Evolutionary conservation across 2,329 filamentous ascomycete genomes (phyloP).

Genomic region (Talaromyces atroroseus): DNA sequence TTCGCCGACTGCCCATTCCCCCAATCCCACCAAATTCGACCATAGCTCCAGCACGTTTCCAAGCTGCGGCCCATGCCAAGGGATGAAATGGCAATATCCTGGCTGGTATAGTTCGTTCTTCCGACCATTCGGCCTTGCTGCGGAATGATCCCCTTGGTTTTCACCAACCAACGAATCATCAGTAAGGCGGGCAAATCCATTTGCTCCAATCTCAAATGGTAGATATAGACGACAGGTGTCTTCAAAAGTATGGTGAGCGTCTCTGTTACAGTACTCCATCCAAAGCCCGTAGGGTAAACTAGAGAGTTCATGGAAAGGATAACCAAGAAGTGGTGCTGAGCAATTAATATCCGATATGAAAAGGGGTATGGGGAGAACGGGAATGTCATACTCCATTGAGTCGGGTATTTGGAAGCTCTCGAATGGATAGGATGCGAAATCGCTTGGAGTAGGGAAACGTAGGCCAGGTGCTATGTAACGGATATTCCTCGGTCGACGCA

Average conservation of each 20-base stretch:
- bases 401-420: slow-evolving; percentile 1
- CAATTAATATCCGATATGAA: not conserved
- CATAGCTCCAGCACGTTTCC: slow-evolving; percentile 24
- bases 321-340: not conserved
- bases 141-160: slow-evolving; percentile 1
- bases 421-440: slow-evolving; percentile 1
- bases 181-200: slow-evolving; percentile 2
- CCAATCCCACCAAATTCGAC: slow-evolving; percentile 21
- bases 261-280: slow-evolving; percentile 4
- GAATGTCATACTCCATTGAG: slow-evolving; percentile 1
- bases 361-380: not conserved
- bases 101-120: slow-evolving; percentile 1
- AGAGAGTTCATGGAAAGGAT: slow-evolving; percentile 2
- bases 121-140: not conserved
- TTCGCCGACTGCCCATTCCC: slow-evolving; percentile 22
- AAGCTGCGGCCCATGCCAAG: slow-evolving; percentile 13
- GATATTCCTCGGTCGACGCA: slow-evolving; percentile 3
- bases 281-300: not conserved
- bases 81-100: slow-evolving; percentile 5
- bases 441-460: slow-evolving; percentile 1
- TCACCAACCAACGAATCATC: not conserved
- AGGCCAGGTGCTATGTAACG: slow-evolving; percentile 4
- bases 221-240: slow-evolving; percentile 4
- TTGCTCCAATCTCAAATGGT: not conserved
- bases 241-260: slow-evolving; percentile 3